Base-by-base conservation (phyloP, 352 stramenopile species). In the Phytophthora multivora region DNA sequence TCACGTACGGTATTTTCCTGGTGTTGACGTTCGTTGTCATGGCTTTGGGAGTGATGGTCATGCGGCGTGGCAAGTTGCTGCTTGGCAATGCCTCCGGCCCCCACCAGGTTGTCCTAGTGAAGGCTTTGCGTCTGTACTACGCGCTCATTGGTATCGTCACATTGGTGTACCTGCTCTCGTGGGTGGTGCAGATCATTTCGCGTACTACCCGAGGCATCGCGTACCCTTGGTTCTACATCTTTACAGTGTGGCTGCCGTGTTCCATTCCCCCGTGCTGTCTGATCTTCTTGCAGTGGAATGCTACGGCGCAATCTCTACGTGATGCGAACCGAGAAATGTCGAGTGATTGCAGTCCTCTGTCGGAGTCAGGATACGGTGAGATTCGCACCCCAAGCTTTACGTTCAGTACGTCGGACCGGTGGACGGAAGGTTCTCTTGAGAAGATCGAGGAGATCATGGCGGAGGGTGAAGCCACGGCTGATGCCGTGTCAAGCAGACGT, bases 201-300 rank as follows among this genome's bases (percentile, higher is more conserved):
- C 79, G 83, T 1, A 77, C 66, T 12, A 72, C 77, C 9, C 62
- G 59, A 4, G 79, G 77, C 2, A 87, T 96, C 13, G 79, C 84
- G 25, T 94, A 95, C 64, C 86, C 86, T n/a, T 93, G 83, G 86
- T 96, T 82, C 62, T 96, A 96, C 74, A 86, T 96, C 64, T 94
- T 92, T 56, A 93, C 84, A 2, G 86, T 96, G 3, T 96, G 87
- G 87, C 66, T 96, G 3, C 87, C 87, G 10, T 88, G 79, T 38
- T 93, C 84, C 19, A 96, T 96, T 55, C 87, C 87, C 33, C 86
- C 87, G 35, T 93, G 83, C 54, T 94, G 83, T 52, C 62, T 96
- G 19, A 93, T 96, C 50, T 96, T 94, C 59, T 61, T 96, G 16
- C 87, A 96, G 66, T 95, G 87, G 87, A 95, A 95, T 58, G 82